phyloP scores from a whole-genome alignment of 176 grass and related monocot species.

The Guadua angustifolia region DNA sequence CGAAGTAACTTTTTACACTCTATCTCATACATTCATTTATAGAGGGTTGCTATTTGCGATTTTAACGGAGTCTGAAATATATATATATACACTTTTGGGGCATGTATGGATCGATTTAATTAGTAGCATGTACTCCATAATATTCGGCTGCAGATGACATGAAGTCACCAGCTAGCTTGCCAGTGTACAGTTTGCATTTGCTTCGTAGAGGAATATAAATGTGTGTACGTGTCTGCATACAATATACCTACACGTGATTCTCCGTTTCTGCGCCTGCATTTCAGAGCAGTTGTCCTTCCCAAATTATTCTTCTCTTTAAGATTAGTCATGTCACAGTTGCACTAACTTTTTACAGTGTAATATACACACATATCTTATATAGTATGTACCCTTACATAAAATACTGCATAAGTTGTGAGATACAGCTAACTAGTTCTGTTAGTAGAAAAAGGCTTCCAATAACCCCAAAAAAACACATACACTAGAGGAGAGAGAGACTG shows the following conservation, averaged over 20 bases:
- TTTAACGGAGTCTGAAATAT: too few relatives aligned
- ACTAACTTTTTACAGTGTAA: slow-evolving; percentile 1
- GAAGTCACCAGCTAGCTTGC: neutral
- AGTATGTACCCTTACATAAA: too few relatives aligned
- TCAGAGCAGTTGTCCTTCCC: slow-evolving; percentile 31
- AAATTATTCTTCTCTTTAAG: slow-evolving; percentile 25
- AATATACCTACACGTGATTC: neutral
- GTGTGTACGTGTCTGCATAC: neutral
- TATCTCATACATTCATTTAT: neutral
- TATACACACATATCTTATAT: too few relatives aligned
- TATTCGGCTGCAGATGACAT: too few relatives aligned
- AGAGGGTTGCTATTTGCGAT: neutral
- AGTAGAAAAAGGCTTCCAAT: too few relatives aligned
- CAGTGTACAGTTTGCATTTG: neutral
- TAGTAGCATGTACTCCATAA: neutral
- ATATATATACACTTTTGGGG: neutral
- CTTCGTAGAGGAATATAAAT: neutral
- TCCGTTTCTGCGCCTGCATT: slow-evolving; percentile 20
- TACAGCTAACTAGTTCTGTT: too few relatives aligned
- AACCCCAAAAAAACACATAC: too few relatives aligned
- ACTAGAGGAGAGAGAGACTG: neutral
- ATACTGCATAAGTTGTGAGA: too few relatives aligned
- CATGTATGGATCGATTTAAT: neutral
- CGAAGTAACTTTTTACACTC: neutral
- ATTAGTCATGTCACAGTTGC: slow-evolving; percentile 6